Conservation (phyloP, 345 rosid species). For the Gossypium mustelinum region DNA sequence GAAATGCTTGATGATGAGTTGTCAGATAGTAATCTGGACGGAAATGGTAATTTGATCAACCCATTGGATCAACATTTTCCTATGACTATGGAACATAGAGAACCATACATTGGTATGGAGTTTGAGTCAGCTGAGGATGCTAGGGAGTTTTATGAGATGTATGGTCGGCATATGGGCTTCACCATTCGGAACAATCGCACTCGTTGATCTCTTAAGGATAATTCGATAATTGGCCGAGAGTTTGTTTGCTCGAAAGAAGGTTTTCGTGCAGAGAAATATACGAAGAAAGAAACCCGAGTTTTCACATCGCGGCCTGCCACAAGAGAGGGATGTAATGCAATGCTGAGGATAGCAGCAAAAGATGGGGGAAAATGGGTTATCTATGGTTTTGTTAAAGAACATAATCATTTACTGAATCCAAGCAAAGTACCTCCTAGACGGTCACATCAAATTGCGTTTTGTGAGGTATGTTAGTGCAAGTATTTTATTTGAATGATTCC, state of each 20-base stretch:
- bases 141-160: slow-evolving; percentile 41
- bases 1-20: slow-evolving; percentile 35
- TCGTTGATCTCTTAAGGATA: slow-evolving; percentile 39
- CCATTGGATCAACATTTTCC: slow-evolving; percentile 20
- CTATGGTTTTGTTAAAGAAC: slow-evolving; percentile 40
- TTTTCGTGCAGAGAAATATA: slow-evolving; percentile 26
- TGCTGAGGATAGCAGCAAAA: slow-evolving; percentile 37
- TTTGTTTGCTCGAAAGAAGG: slow-evolving; percentile 43
- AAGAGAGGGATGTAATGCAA: slow-evolving; percentile 39
- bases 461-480: slow-evolving; percentile 27
- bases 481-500: neutral
- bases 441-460: slow-evolving; percentile 37
- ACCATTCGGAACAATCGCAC: slow-evolving; percentile 41
- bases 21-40: slow-evolving; percentile 32
- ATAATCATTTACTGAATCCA: slow-evolving; percentile 35
- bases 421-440: slow-evolving; percentile 33
- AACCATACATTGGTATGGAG: slow-evolving; percentile 34
- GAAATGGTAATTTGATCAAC: slow-evolving; percentile 20
- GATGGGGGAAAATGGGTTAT: slow-evolving; percentile 41
- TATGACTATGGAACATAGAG: slow-evolving; percentile 16
- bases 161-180: slow-evolving; percentile 35
- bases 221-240: slow-evolving; percentile 41
- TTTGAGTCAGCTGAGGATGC: slow-evolving; percentile 40
- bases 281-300: slow-evolving; percentile 19
- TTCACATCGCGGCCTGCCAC: slow-evolving; percentile 28